Percentiles rank a stretch among this genome's conserved stretches.
These are phyloP conservation scores for Didymella pinodella DNA, from an alignment of 2,329 filamentous ascomycete species.

Conservation along the genomic window DNA sequence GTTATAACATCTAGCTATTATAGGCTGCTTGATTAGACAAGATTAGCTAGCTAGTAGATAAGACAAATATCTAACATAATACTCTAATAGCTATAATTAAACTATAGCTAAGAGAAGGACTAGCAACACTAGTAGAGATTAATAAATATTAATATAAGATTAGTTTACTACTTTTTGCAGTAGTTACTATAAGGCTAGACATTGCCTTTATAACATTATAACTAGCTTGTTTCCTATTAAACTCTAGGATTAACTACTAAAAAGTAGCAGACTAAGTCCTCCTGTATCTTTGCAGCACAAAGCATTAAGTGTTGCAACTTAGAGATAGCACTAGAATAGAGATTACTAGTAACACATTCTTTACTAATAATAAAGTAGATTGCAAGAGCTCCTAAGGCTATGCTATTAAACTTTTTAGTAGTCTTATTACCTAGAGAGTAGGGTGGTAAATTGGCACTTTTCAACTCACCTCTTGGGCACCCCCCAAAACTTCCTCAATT, in stretches of 20 bases:
- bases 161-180: too few species aligned
- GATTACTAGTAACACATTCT: neutral
- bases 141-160: too few species aligned
- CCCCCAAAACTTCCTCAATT: too few species aligned
- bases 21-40: neutral
- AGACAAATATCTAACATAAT: neutral
- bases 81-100: neutral
- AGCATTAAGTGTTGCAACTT: neutral
- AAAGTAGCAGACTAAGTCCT: neutral
- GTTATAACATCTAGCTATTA: neutral
- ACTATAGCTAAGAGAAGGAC: neutral
- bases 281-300: neutral
- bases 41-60: neutral
- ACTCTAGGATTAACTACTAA: neutral
- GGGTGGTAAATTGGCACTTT: too few species aligned
- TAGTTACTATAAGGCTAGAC: too few species aligned
- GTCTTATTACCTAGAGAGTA: neutral
- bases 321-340: neutral
- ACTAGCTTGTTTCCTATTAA: too few species aligned
- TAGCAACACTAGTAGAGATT: neutral
- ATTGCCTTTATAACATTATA: too few species aligned
- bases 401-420: neutral
- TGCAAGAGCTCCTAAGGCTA: neutral
- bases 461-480: too few species aligned
- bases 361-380: neutral